A percentile compares a stretch with the other conserved stretches of the same genome.
Evolutionary conservation across 2,329 filamentous ascomycete species (phyloP).

Genomic region (Colletotrichum spaethianum): DNA sequence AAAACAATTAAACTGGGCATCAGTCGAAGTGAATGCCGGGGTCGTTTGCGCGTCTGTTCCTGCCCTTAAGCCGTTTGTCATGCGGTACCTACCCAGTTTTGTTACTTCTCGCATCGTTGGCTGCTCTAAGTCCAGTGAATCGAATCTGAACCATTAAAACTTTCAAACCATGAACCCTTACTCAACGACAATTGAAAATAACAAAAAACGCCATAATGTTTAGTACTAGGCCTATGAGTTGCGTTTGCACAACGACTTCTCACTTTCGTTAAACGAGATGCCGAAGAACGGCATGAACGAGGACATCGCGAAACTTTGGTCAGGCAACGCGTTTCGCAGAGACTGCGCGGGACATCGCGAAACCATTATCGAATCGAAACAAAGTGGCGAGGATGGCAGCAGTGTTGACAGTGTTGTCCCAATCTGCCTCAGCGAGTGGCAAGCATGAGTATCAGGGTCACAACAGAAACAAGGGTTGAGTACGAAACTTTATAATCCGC

Average conservation of each 20-base stretch:
- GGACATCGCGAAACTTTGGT: constrained; percentile 40
- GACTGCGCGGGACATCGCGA: not conserved
- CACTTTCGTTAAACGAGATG: constrained; percentile 14
- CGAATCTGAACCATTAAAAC: constrained; percentile 9
- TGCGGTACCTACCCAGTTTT: constrained; percentile 41
- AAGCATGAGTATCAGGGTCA: constrained; percentile 29
- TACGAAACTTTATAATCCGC: constrained; percentile 14
- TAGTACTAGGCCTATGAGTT: constrained; percentile 40
- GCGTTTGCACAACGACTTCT: constrained; percentile 26
- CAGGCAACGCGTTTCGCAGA: constrained; percentile 16
- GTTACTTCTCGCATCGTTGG: constrained; percentile 26
- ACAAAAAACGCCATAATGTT: constrained; percentile 38
- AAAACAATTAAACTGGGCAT: constrained; percentile 50
- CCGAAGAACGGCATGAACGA: not conserved
- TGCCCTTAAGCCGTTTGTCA: constrained; percentile 43
- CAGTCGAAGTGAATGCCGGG: constrained; percentile 38
- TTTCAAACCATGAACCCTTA: constrained; percentile 24
- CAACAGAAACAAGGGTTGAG: constrained; percentile 31
- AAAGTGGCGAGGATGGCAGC: not conserved
- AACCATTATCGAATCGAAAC: constrained; percentile 19
- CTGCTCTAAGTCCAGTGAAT: not conserved
- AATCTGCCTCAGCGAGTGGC: not conserved
- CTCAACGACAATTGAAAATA: constrained; percentile 31
- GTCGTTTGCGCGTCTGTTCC: constrained; percentile 40
- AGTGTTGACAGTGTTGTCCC: not conserved